Base-by-base conservation (phyloP, 192 early-diverging fungal species). In the Lunasporangiospora selenospora region DNA sequence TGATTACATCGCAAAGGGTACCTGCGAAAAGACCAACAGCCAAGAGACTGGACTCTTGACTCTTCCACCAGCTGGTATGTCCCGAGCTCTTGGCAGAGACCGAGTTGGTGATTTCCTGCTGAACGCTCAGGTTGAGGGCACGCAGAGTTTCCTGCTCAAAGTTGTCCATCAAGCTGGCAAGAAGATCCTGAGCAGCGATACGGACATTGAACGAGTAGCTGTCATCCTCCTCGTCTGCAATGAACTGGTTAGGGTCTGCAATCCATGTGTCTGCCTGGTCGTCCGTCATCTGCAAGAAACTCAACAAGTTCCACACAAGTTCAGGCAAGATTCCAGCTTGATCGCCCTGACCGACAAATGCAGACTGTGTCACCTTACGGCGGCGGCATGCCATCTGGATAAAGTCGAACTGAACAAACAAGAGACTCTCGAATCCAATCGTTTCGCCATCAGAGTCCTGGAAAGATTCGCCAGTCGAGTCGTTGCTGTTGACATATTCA, bases 171-270 rank as follows among this genome's bases (percentile, higher is more conserved):
- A 93, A 61, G 4, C 84, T 57, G 80, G 84, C 44, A 6, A 67
- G 66, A 16, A 92, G 76, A 70, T 95, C 92, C 40, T 89, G 83
- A 9, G 90, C 88, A 29, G 93, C 88, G 16, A 95, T 86, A 43
- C 95, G 85, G 43, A 95, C 90, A 55, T 88, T 97, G 66, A 90
- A 96, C n/a, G 78, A 88, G 37, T 88, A 87, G 2, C 88, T 88
- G 50, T 94, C 93, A 44, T 96, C 94, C 44, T 96, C 93, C 47
- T 94, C 93, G 53, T 97, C 95, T 19, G 91, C 91, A 30, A 97
- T 88, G 64, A 88, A 96, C 66, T 95, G 86, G 56, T 95, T 92
- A 45, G 92, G 85, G 64, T 97, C 94, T 31, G 82, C 75, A 6
- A 80, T 75, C 95, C 95, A 97, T 41, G 83, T 84, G n/a, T 91